Base-by-base conservation (phyloP, 2,329 filamentous ascomycete genomes). In the Amylocarpus encephaloides region DNA sequence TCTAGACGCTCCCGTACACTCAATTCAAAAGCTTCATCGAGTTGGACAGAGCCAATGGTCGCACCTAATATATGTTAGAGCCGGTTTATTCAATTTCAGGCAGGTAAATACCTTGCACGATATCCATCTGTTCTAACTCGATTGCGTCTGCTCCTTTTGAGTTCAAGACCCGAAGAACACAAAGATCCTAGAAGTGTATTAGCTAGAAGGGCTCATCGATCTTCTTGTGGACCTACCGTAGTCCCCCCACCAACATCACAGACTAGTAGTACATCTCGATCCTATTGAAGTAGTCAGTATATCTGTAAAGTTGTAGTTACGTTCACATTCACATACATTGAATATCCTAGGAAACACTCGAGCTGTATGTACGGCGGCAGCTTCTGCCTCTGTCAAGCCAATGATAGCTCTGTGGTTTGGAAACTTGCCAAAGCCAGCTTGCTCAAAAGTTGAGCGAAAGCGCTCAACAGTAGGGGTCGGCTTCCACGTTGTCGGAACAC, bases 191-290 rank as follows among this genome's bases (percentile, higher is more conserved):
- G 69, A 38, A 19, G 15, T 66, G 3, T 12, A 13, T 48, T 12
- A 49, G 26, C n/a, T 9, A 11, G 5, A 12, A 7, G 6, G 5
- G 13, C 15, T 13, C n/a, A 26, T 18, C 4, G 30, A 22, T 6
- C 3, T 3, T 6, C 5, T 46, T 29, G 16, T 7, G 5, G 5
- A 42, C 41, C 22, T n/a, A 54, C 56, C 2, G 55, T 61, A 15
- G 74, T 77, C 5, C 74, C 74, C 35, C 74, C 74, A 6, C 75
- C 74, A 26, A 70, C 71, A 62, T 77, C 74, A 52, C 73, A 77
- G 1, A 76, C 70, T 2, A 77, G 62, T 3, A 77, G 62, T 2
- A 73, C 66, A 51, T 77, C 59, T 22, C 50, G 39, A n/a, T 58
- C 56, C 29, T 56, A n/a, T 1, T 6, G 12, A 1, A 2, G 18